A percentile compares a stretch with the other conserved stretches of the same genome.
Conservation (phyloP, 805 yeast genomes). For the Ogataea pilisensis region DNA sequence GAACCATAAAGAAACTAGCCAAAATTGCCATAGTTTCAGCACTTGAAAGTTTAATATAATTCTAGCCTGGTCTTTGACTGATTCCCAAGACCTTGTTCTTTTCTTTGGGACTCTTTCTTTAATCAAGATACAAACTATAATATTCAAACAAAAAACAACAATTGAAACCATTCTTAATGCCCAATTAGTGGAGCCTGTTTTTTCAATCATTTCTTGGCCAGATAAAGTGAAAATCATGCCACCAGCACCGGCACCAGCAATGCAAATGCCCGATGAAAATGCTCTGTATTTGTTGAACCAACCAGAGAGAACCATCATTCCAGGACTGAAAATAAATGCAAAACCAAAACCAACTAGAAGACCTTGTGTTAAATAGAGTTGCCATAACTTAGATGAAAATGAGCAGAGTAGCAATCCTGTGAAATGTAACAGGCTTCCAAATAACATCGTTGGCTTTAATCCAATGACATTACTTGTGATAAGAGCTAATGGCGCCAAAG, state of each 20-base stretch:
- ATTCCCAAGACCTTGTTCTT: slow-evolving; percentile 6
- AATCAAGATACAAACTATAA: slow-evolving; percentile 39
- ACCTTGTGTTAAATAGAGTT: slow-evolving; percentile 51
- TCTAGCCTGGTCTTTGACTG: slow-evolving; percentile 9
- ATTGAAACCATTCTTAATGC: slow-evolving; percentile 42
- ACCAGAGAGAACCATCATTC: slow-evolving; percentile 43
- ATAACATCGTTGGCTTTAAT: slow-evolving; percentile 16
- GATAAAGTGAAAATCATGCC: slow-evolving; percentile 36
- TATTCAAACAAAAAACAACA: slow-evolving; percentile 34
- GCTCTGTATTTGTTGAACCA: slow-evolving; percentile 52
- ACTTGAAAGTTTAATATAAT: slow-evolving; percentile 14
- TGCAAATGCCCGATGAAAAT: slow-evolving; percentile 35
- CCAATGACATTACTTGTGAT: slow-evolving; percentile 17
- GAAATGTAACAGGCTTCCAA: slow-evolving; percentile 41
- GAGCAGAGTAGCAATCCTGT: slow-evolving; percentile 50
- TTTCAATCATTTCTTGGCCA: slow-evolving; percentile 33
- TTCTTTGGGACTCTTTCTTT: slow-evolving; percentile 36
- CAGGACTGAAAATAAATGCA: slow-evolving; percentile 46
- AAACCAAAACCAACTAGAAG: slow-evolving; percentile 47
- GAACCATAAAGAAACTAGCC: slow-evolving; percentile 23
- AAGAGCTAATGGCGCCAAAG: slow-evolving; percentile 19
- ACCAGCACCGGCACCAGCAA: slow-evolving; percentile 41
- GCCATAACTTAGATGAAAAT: slow-evolving; percentile 46
- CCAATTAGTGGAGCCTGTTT: slow-evolving; percentile 39
- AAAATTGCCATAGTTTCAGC: slow-evolving; percentile 15